Conservation (phyloP, 2,329 filamentous ascomycete genomes). For the Huntiella savannae region DNA sequence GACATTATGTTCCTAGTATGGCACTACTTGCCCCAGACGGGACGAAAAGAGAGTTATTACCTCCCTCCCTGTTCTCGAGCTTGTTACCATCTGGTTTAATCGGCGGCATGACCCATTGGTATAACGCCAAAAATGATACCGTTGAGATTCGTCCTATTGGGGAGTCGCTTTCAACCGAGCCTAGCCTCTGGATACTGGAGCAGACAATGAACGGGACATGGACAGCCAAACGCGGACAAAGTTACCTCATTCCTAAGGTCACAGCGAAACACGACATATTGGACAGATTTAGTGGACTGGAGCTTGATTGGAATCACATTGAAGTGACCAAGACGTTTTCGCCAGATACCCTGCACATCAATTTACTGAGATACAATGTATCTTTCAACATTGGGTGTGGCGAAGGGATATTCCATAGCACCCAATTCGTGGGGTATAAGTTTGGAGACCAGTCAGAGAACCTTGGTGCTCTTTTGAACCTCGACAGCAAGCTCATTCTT, state of each 20-base stretch:
- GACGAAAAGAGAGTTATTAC: conserved; percentile 18
- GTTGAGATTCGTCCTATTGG: conserved; percentile 19
- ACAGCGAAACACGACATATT: neutral
- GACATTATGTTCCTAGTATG: conserved; percentile 18
- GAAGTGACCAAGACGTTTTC: neutral
- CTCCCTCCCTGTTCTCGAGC: conserved; percentile 15
- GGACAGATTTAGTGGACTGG: neutral
- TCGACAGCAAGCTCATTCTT: conserved; percentile 26
- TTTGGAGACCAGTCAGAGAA: neutral
- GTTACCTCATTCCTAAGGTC: neutral
- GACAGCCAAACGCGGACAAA: neutral
- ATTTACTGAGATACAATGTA: conserved; percentile 28
- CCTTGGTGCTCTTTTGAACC: neutral
- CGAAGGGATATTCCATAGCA: conserved; percentile 20
- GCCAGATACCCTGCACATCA: conserved; percentile 19
- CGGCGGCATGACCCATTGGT: conserved; percentile 28
- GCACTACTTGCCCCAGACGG: conserved; percentile 12
- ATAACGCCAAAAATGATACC: conserved; percentile 15
- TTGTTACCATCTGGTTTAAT: conserved; percentile 21
- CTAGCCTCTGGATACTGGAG: conserved; percentile 15
- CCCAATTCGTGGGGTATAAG: conserved; percentile 24
- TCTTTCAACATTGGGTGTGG: conserved; percentile 23
- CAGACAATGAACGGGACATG: neutral
- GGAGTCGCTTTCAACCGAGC: conserved; percentile 15
- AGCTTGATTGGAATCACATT: conserved; percentile 1